phyloP scores from a whole-genome alignment of 2,329 filamentous ascomycete species.

The Pleoardoris graminearum region DNA sequence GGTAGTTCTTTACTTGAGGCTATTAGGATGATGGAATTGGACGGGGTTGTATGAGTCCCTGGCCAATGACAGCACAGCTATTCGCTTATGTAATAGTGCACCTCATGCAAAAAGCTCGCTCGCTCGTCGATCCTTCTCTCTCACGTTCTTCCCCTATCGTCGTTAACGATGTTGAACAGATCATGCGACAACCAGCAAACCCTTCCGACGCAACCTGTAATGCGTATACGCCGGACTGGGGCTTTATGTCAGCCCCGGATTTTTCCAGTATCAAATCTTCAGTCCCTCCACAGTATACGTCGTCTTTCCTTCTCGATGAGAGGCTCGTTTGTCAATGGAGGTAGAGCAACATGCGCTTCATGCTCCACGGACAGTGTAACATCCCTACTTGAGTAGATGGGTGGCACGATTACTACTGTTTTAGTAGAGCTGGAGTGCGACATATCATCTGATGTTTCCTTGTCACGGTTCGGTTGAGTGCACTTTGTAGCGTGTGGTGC shows the following conservation, averaged over 20 bases:
- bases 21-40: no score
- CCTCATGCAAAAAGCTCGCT: not conserved
- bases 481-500: no score
- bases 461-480: no score
- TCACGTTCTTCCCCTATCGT: no score
- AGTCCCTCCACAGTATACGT: slow-evolving; percentile 43
- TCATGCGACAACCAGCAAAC: not conserved
- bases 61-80: not conserved
- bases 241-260: not conserved
- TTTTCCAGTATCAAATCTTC: no score
- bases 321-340: slow-evolving; percentile 41
- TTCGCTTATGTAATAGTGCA: not conserved
- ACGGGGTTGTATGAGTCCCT: no score
- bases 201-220: no score
- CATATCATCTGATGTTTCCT: no score
- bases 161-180: no score
- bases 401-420: not conserved
- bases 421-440: not conserved
- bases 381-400: not conserved
- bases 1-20: no score
- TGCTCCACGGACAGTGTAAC: slow-evolving; percentile 10
- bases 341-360: slow-evolving; percentile 24
- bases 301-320: slow-evolving; percentile 34
- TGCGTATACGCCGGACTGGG: no score
- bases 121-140: not conserved